A percentile compares a stretch with the other conserved stretches of the same genome.
Conservation (phyloP, 106 monocot species). For the Vanilla planifolia region DNA sequence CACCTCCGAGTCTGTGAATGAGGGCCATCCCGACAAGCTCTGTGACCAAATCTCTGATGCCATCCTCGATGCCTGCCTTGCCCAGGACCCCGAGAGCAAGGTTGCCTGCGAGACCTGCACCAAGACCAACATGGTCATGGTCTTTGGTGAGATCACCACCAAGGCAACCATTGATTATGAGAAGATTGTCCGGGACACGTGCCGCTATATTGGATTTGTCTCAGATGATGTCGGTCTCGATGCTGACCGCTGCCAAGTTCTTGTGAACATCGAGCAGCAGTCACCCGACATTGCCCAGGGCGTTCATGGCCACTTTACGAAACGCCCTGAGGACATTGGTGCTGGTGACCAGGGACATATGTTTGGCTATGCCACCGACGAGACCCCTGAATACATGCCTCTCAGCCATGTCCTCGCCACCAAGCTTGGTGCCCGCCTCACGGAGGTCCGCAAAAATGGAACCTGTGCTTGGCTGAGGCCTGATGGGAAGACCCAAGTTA, state of each 20-base stretch:
- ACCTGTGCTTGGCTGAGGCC: conserved; percentile 16
- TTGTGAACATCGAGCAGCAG: conserved; percentile 15
- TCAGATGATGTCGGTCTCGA: conserved; percentile 9
- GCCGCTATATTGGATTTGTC: conserved; percentile 13
- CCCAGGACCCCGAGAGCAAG: conserved; percentile 17
- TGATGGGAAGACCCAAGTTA: conserved; percentile 12
- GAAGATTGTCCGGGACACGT: conserved; percentile 17
- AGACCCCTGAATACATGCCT: conserved; percentile 15
- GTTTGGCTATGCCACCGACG: conserved; percentile 13
- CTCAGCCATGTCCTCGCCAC: conserved; percentile 13
- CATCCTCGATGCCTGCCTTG: conserved; percentile 13
- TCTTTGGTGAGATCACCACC: conserved; percentile 19
- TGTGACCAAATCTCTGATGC: conserved; percentile 18
- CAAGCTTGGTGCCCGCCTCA: conserved; percentile 11
- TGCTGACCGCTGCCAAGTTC: conserved; percentile 10
- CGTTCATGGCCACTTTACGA: conserved; percentile 14
- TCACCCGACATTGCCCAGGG: conserved; percentile 16
- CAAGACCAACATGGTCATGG: conserved; percentile 22
- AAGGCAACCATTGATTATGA: conserved; percentile 9
- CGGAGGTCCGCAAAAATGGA: conserved; percentile 11
- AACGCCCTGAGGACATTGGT: conserved; percentile 13
- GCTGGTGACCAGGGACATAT: conserved; percentile 16
- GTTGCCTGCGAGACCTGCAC: conserved; percentile 14
- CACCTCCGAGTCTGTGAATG: conserved; percentile 14
- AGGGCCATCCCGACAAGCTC: conserved; percentile 18